Conservation (phyloP, 371 early-diverging fungal genomes). For the Nematocida sp. region DNA sequence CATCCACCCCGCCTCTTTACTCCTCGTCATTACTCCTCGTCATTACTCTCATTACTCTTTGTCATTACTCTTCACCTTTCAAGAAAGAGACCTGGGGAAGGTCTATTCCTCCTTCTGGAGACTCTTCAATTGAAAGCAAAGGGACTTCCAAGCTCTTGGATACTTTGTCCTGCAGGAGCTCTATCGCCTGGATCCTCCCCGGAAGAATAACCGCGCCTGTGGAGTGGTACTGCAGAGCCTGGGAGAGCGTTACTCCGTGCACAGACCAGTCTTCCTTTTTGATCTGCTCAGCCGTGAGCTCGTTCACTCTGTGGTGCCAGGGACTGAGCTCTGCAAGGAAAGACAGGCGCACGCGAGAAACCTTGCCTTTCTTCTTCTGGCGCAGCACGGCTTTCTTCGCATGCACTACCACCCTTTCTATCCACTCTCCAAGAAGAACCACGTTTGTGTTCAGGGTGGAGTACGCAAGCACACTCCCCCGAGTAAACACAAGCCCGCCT, state of each 20-base stretch:
- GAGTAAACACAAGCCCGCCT: neutral
- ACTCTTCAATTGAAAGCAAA: neutral
- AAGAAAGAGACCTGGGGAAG: slow-evolving; percentile 11
- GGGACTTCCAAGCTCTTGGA: neutral
- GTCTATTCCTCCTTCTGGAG: slow-evolving; percentile 14
- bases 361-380: slow-evolving; percentile 12
- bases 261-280: slow-evolving; percentile 27
- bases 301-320: slow-evolving; percentile 31
- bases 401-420: slow-evolving; percentile 27
- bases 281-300: slow-evolving; percentile 14
- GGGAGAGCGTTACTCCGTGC: slow-evolving; percentile 4
- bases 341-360: neutral
- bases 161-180: neutral
- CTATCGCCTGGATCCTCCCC: neutral
- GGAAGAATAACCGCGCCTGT: slow-evolving; percentile 26
- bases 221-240: slow-evolving; percentile 32
- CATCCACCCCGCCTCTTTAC: too few relatives aligned
- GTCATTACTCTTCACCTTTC: too few relatives aligned
- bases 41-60: too few relatives aligned
- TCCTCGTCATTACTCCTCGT: too few relatives aligned
- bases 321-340: slow-evolving; percentile 23
- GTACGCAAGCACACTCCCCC: neutral
- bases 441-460: neutral
- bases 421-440: slow-evolving; percentile 34
- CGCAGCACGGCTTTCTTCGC: slow-evolving; percentile 15